Conservation (phyloP, 495 filamentous ascomycete genomes). For the Podospora fimiseda region DNA sequence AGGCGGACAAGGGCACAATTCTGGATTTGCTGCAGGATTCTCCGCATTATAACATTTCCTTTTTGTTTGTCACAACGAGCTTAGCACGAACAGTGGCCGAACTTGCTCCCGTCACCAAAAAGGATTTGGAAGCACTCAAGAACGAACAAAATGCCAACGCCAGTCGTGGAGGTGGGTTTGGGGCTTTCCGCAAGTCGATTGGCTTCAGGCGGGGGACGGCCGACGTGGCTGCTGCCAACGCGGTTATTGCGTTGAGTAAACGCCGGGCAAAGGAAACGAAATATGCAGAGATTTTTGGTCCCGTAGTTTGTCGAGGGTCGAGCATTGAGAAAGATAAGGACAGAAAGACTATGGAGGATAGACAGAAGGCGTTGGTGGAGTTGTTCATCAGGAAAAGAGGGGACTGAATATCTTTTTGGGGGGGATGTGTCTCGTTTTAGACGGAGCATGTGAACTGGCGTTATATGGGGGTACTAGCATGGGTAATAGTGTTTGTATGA, state of each 20-base stretch:
- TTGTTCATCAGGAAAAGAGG: slow-evolving; percentile 31
- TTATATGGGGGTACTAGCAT: too few species aligned
- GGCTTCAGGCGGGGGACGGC: slow-evolving; percentile 34
- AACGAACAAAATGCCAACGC: neutral
- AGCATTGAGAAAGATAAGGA: slow-evolving; percentile 39
- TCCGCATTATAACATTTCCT: slow-evolving; percentile 75
- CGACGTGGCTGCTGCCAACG: slow-evolving; percentile 19
- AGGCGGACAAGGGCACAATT: slow-evolving; percentile 62
- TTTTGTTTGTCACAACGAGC: slow-evolving; percentile 79
- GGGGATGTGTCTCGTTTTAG: too few species aligned
- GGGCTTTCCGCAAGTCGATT: slow-evolving; percentile 29
- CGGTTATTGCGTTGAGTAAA: slow-evolving; percentile 27
- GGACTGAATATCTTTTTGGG: too few species aligned
- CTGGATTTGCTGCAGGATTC: slow-evolving; percentile 65
- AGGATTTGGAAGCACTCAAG: slow-evolving; percentile 25
- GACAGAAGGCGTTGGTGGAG: slow-evolving; percentile 33
- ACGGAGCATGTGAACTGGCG: too few species aligned
- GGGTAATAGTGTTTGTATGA: too few species aligned
- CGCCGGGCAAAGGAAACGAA: slow-evolving; percentile 40
- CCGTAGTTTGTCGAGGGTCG: slow-evolving; percentile 38
- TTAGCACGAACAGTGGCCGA: slow-evolving; percentile 46
- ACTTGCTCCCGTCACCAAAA: slow-evolving; percentile 38
- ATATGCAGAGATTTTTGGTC: slow-evolving; percentile 43
- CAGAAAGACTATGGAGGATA: slow-evolving; percentile 41
- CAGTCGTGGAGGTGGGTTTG: slow-evolving; percentile 13